Evolutionary conservation across 305 asterid species (phyloP), one percentile per base, ranked within the genome.

Genomic region (Solanum hybrid): DNA sequence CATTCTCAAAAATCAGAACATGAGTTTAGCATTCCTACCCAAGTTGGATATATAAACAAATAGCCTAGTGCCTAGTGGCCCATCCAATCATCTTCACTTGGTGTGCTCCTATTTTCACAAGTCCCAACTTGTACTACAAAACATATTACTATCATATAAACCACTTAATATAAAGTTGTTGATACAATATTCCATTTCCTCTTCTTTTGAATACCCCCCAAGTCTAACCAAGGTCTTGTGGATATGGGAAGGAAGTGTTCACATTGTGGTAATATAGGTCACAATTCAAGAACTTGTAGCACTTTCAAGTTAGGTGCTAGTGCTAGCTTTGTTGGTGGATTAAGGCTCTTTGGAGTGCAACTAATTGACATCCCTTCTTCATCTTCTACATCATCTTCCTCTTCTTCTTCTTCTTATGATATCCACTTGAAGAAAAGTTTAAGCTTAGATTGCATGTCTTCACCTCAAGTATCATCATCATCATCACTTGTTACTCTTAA

Each of bases 181-280:
- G 12, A 29, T 76, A 31, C 80, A 6, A 77, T 11, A 15, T 51
- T 17, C 26, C 39, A 89, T 32, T 84, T 80, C 87, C 91, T 36
- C 89, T 85, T 89, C 79, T 90, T 34, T 79, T 15, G 32, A 79
- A 80, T 90, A 70, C 90, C 70, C 92, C 87, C 91, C 89, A 24
- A 72, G 78, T 72, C 78, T 24, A 36, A 34, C 85, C 51, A 22
- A 79, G 20, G 24, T 78, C 92, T 88, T 65, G 29, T 89, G 90
- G 41, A 85, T 29, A 96, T 95, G 98, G 97, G 94, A 14, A 95
- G 98, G 72, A 96, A 96, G 92, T 95, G 98, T 93, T 95, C 98
- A 83, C 96, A 94, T 90, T 96, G 98, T 91, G 97, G 98, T 79
- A 94, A 92, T 92, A 92, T 92, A 34, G 98, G 98, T 45, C 98